Percentiles rank a stretch among this genome's conserved stretches.
These are phyloP conservation scores for Hypoxylon rickii DNA, from an alignment of 495 filamentous ascomycete genomes.

Conservation along the genomic window DNA sequence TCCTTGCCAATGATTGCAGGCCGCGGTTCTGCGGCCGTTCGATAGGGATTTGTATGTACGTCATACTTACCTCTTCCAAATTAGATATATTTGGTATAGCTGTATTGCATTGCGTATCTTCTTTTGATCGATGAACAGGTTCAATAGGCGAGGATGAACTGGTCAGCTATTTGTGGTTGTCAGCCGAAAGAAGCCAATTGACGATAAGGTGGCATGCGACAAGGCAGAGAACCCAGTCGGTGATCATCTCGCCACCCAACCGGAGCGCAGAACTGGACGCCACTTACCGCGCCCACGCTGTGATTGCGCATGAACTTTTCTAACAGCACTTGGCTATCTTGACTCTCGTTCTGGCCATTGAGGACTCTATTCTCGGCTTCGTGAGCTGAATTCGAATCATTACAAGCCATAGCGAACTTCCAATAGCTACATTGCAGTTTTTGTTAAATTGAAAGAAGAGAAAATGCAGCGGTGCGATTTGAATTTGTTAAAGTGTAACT, in stretches of 20 bases:
- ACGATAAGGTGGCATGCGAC: background rate
- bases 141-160: constrained; percentile 9
- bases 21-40: constrained; percentile 2
- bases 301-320: constrained; percentile 24
- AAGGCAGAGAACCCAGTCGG: background rate
- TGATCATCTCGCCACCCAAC: constrained; percentile 13
- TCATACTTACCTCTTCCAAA: background rate
- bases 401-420: constrained; percentile 24
- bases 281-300: constrained; percentile 38
- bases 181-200: constrained; percentile 1
- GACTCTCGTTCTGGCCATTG: constrained; percentile 30
- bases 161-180: constrained; percentile 7
- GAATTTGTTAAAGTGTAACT: constrained; percentile 18
- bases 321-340: constrained; percentile 36
- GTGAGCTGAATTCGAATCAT: constrained; percentile 9
- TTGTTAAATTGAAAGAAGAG: background rate
- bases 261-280: constrained; percentile 4
- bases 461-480: background rate
- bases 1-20: constrained; percentile 24
- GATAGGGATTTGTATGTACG: constrained; percentile 9
- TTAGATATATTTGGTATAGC: background rate
- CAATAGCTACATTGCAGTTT: constrained; percentile 13
- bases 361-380: constrained; percentile 17
- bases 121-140: constrained; percentile 3
- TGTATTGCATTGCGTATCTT: background rate